Evolutionary conservation across 805 yeast genomes (phyloP).

Genomic region (Teunomyces barrocoloradensis): DNA sequence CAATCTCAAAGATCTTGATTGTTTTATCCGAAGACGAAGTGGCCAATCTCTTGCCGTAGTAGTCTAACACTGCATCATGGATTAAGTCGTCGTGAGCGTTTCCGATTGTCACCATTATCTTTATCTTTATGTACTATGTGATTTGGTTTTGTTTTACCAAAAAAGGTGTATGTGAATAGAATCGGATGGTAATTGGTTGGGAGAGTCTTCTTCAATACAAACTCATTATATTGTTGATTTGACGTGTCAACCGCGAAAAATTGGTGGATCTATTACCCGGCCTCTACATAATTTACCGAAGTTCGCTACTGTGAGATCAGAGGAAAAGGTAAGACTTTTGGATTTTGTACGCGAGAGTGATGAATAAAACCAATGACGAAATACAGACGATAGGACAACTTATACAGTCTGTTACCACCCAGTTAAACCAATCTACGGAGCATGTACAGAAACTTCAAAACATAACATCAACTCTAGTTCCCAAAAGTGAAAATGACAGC

Average conservation of each 20-base stretch:
- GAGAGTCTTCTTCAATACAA: neutral
- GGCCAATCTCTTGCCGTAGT: slow-evolving; percentile 93
- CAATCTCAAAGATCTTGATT: slow-evolving; percentile 90
- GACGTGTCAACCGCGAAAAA: slow-evolving; percentile 3
- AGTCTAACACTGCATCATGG: slow-evolving; percentile 96
- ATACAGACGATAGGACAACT: slow-evolving; percentile 15
- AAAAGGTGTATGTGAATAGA: neutral
- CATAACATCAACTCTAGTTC: slow-evolving; percentile 17
- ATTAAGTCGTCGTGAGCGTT: slow-evolving; percentile 91
- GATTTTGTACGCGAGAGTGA: slow-evolving; percentile 1
- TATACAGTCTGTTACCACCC: slow-evolving; percentile 16
- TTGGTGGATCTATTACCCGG: neutral
- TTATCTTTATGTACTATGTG: neutral
- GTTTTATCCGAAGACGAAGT: slow-evolving; percentile 96
- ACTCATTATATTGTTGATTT: slow-evolving; percentile 1
- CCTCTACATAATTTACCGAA: neutral
- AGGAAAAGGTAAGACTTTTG: neutral
- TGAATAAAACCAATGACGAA: slow-evolving; percentile 21
- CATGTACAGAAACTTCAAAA: slow-evolving; percentile 17
- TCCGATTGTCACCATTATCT: slow-evolving; percentile 70
- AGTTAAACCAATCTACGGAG: slow-evolving; percentile 19
- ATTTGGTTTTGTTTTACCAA: slow-evolving; percentile 1
- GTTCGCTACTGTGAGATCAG: neutral
- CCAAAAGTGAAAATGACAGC: slow-evolving; percentile 13
- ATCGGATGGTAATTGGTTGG: neutral